phyloP scores from a whole-genome alignment of 768 basidiomycete genomes.

The Psilocybe sp. region DNA sequence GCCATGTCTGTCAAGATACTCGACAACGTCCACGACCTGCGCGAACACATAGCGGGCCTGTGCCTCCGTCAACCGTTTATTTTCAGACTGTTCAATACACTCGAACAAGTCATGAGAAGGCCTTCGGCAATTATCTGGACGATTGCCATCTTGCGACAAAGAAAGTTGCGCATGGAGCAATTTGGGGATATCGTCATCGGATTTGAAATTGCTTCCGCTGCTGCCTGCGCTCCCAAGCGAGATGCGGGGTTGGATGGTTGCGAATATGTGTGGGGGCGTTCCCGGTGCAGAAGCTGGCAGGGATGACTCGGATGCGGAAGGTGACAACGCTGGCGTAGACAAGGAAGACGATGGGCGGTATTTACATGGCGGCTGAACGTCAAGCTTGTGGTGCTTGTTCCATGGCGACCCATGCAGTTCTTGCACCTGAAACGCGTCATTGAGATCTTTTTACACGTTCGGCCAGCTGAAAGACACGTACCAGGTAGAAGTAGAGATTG shows the following conservation, averaged over 20 bases:
- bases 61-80: constrained; percentile 75
- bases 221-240: background rate
- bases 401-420: constrained; percentile 93
- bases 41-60: constrained; percentile 81
- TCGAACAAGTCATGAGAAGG: constrained; percentile 93
- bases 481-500: constrained; percentile 80
- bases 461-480: constrained; percentile 33
- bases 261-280: constrained; percentile 22
- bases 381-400: constrained; percentile 45
- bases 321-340: constrained; percentile 55
- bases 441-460: background rate
- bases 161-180: constrained; percentile 19
- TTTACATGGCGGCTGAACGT: constrained; percentile 14
- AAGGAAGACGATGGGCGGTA: constrained; percentile 23
- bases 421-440: constrained; percentile 58
- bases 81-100: constrained; percentile 84
- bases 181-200: constrained; percentile 14
- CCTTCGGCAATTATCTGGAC: constrained; percentile 57
- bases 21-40: constrained; percentile 84
- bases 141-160: constrained; percentile 16
- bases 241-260: constrained; percentile 16
- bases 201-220: background rate
- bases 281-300: constrained; percentile 24
- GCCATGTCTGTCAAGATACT: constrained; percentile 77
- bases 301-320: constrained; percentile 32